Conservation (phyloP, 2,329 filamentous ascomycete species). For the Dendrostoma leiphaemia region DNA sequence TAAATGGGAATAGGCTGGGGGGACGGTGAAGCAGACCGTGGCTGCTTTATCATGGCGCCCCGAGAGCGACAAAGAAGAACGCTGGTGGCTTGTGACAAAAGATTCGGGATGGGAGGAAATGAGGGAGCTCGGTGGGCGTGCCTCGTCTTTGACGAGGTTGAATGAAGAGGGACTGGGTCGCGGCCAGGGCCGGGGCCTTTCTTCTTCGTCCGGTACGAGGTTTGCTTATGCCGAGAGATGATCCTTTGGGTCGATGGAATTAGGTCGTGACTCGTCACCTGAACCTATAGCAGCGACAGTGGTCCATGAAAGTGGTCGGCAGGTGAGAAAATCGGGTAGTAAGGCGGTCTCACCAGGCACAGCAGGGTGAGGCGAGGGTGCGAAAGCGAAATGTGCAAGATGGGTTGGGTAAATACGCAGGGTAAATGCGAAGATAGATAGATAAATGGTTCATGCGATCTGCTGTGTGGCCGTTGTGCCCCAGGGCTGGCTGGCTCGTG, state of each 20-base stretch:
- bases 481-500: too few species aligned
- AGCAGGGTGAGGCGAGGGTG: neutral
- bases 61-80: neutral
- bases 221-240: neutral
- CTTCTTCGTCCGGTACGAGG: neutral
- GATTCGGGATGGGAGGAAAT: neutral
- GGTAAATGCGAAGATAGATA: too few species aligned
- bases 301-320: conserved; percentile 8
- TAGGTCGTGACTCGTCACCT: conserved; percentile 1
- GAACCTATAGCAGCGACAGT: too few species aligned
- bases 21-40: conserved; percentile 10
- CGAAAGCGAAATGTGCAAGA: too few species aligned
- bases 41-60: conserved; percentile 5
- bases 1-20: conserved; percentile 3
- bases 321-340: neutral
- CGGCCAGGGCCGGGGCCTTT: neutral
- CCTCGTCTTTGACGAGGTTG: conserved; percentile 3
- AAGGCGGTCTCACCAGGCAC: conserved; percentile 12
- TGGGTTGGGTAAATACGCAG: neutral
- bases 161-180: conserved; percentile 4
- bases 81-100: conserved; percentile 3
- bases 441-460: too few species aligned
- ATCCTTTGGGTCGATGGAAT: neutral
- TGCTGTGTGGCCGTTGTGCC: too few species aligned
- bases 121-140: neutral